A percentile compares a stretch with the other conserved stretches of the same genome.
These are phyloP conservation scores for Funneliformis geosporum DNA, from an alignment of 192 early-diverging fungal species.

Conservation along the genomic window DNA sequence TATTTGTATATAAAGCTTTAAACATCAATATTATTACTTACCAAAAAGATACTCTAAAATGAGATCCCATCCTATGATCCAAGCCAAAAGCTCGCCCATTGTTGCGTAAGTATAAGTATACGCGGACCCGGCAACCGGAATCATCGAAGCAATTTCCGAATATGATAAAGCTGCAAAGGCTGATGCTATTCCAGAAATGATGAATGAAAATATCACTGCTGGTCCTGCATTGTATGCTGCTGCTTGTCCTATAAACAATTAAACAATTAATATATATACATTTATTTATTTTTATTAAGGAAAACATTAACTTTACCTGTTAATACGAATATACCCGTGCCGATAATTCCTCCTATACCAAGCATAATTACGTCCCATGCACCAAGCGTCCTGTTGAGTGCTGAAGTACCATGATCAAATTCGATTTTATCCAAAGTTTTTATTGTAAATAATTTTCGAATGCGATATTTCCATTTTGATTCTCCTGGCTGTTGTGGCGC, in stretches of 20 bases:
- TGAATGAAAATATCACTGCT: slow-evolving; percentile 76
- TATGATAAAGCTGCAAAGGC: slow-evolving; percentile 81
- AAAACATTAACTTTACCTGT: slow-evolving; percentile 43
- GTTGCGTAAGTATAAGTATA: slow-evolving; percentile 88
- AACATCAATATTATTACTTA: background rate
- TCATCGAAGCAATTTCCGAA: slow-evolving; percentile 84
- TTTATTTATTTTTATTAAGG: background rate
- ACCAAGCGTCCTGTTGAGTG: slow-evolving; percentile 55
- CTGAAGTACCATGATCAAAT: slow-evolving; percentile 43
- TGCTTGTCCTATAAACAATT: slow-evolving; percentile 52
- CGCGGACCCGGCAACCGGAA: slow-evolving; percentile 86
- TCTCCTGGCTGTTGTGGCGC: background rate
- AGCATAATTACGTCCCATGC: slow-evolving; percentile 62
- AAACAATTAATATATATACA: slow-evolving; percentile 1
- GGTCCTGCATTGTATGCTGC: slow-evolving; percentile 85
- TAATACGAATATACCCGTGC: slow-evolving; percentile 83
- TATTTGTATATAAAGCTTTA: no score
- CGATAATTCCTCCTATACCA: slow-evolving; percentile 77
- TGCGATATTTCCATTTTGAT: background rate
- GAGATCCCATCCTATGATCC: slow-evolving; percentile 92
- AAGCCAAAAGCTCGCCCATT: slow-evolving; percentile 83
- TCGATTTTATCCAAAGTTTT: slow-evolving; percentile 37
- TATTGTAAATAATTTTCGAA: slow-evolving; percentile 21
- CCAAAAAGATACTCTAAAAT: slow-evolving; percentile 83
- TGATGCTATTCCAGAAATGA: slow-evolving; percentile 78